phyloP scores from a whole-genome alignment of 2,329 filamentous ascomycete genomes.

The Ophiostoma novo-ulmi region DNA sequence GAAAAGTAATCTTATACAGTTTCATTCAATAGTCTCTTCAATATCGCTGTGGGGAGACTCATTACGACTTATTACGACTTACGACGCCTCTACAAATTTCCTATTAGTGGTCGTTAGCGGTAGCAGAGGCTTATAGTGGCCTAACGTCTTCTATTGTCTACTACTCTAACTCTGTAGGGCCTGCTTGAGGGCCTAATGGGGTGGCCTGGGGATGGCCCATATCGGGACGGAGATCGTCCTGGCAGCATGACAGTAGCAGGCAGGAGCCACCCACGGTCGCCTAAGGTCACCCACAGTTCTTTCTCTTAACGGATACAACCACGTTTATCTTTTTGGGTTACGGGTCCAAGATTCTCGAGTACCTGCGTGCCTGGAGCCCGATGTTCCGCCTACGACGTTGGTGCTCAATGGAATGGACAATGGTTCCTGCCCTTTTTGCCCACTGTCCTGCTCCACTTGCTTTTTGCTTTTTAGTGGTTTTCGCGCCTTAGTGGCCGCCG shows the following conservation, averaged over 20 bases:
- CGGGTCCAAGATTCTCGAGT: too few relatives aligned
- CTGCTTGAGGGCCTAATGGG: not conserved
- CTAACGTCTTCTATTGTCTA: not conserved
- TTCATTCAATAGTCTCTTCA: not conserved
- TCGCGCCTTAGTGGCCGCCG: not conserved
- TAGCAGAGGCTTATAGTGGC: not conserved
- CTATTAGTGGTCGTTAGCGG: not conserved
- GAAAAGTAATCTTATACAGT: conserved; percentile 1
- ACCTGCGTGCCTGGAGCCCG: too few relatives aligned
- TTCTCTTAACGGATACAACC: not conserved
- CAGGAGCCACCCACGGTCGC: not conserved
- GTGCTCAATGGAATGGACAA: not conserved
- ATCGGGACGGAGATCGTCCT: not conserved
- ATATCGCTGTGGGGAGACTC: not conserved
- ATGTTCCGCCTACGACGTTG: too few relatives aligned
- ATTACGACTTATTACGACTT: conserved; percentile 10
- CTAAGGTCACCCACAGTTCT: not conserved
- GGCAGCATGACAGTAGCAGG: not conserved
- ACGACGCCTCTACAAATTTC: not conserved
- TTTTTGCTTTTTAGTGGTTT: not conserved
- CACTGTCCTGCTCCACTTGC: not conserved
- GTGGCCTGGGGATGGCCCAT: too few relatives aligned
- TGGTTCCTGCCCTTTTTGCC: conserved; percentile 2
- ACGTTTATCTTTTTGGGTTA: not conserved
- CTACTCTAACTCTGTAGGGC: not conserved